Base-by-base conservation (phyloP, 371 early-diverging fungal species). In the Rhizopus microsporus region DNA sequence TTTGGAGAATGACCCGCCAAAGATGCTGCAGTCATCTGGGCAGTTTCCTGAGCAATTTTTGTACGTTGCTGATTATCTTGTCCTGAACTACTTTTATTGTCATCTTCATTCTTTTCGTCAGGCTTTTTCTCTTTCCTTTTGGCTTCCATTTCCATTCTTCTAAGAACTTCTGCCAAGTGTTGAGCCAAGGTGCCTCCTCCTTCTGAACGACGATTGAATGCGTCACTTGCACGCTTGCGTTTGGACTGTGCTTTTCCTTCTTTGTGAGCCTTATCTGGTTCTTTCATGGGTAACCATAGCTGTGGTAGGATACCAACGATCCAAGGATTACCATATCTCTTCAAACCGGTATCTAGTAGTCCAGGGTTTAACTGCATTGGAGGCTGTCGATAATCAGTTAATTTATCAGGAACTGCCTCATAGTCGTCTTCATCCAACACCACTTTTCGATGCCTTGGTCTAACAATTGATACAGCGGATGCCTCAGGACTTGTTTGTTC, bases 321-420 rank as follows among this genome's bases (percentile, higher is more conserved):
- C 0, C 81, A 82, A 4, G 92, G 92, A 51, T 89, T 80, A 37
- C 73, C 81, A 38, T 88, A 92, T 7, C 72, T 76, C 51, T 80
- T 78, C 51, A 89, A 77, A 1, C 89, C 86, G 32, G 86, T 81
- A 60, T 92, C 89, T 49, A 92, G 70, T 0, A 92, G 68, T 15
- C 92, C 92, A n/a, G 72, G 64, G 55, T 81, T 85, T 4, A 87
- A 61, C 5, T 78, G 78, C 88, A 91, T 90, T 2, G 89, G 88
- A 8, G 88, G 83, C 58, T 89, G 86, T n/a, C 67, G 67, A 47
- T 86, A 86, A 60, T 88, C 88, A 0, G 88, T 85, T 23, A 67
- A 40, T 52, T 57, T 60, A 53, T 77, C 83, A 3, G 85, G 81
- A 6, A 52, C 69, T 1, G 90, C 87, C 34, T 78, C 81, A 49